Evolutionary conservation across 768 basidiomycete genomes (phyloP), one percentile per base, ranked within the genome.

Genomic region (Ramaria sp.): DNA sequence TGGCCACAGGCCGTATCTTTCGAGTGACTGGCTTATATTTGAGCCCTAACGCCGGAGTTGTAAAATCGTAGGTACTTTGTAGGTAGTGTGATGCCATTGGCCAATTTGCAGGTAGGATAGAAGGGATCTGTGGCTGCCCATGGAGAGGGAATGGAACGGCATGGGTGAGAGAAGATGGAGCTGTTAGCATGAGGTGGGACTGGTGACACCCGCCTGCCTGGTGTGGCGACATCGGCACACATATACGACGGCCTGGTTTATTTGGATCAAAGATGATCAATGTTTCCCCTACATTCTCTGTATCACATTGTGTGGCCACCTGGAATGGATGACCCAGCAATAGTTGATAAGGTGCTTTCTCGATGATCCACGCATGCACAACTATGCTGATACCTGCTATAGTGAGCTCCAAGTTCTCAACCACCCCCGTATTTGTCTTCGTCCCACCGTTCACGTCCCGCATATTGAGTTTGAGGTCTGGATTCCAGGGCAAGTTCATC

Each of bases 1-100:
- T 64, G 0, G 64, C 59, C 2, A 67, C 66, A 0, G 67, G 65
- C 1, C 61, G 28, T 3, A 65, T 62, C 47, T 65, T 65, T 0
- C 58, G 50, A 27, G 65, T 60, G 0, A 67, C 65, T 0, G 64
- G 63, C 48, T 68, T 69, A 56, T 68, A 67, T 34, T 59, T 61
- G 3, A 54, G 41, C 10, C 48, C 34, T 32, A 49, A 32, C 1
- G 20, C 41, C 2, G 52, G 44, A 13, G 5, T 13, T 10, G 42
- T 45, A 15, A 54, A 34, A 16, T 52, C 24, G 15, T 45, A 54
- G 24, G 42, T 42, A 22, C 30, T 8, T 16, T 24, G 24, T 27
- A 44, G 44, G 24, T 45, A 45, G 5, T 28, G 3, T 9, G 5
- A 13, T 45, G 44, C 44, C 12, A 45, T 16, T 22, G 44, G 44